Percentiles rank a stretch among this genome's conserved stretches.
phyloP scores from a whole-genome alignment of 2,329 filamentous ascomycete species.

The Xylariaceae sp. region DNA sequence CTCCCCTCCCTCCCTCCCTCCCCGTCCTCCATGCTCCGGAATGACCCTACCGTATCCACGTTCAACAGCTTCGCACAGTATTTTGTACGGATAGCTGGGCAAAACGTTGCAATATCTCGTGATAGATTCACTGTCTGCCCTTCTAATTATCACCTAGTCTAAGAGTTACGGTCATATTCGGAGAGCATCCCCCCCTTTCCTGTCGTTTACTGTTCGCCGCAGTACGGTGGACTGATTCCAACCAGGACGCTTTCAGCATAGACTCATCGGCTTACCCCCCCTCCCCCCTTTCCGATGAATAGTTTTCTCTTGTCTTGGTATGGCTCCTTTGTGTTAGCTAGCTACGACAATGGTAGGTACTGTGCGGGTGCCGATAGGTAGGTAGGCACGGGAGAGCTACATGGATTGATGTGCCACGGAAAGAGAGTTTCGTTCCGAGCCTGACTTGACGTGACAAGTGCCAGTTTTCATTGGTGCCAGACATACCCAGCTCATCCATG shows the following conservation, averaged over 20 bases:
- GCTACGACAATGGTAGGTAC: conserved; percentile 6
- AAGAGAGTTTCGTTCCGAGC: conserved; percentile 23
- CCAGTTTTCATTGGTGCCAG: conserved; percentile 14
- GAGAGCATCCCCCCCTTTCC: not conserved
- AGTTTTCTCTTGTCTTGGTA: not conserved
- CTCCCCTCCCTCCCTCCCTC: too few relatives aligned
- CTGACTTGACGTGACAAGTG: conserved; percentile 20
- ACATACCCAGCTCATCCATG: conserved; percentile 21
- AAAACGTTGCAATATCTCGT: not conserved
- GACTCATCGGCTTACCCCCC: not conserved
- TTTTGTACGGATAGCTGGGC: not conserved
- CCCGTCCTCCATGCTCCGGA: not conserved
- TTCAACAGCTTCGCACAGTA: conserved; percentile 10
- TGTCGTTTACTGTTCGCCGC: not conserved
- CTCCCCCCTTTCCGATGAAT: not conserved
- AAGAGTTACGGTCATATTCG: not conserved
- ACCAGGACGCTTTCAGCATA: not conserved
- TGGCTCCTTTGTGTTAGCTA: not conserved
- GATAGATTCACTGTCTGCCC: not conserved
- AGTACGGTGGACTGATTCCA: not conserved
- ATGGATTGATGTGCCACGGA: conserved; percentile 15
- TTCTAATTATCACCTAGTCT: not conserved
- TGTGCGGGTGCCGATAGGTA: conserved; percentile 7
- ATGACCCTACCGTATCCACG: not conserved
- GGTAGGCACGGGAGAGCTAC: conserved; percentile 11